Base-by-base conservation (phyloP, 805 yeast genomes). In the Metschnikowia sp. region DNA sequence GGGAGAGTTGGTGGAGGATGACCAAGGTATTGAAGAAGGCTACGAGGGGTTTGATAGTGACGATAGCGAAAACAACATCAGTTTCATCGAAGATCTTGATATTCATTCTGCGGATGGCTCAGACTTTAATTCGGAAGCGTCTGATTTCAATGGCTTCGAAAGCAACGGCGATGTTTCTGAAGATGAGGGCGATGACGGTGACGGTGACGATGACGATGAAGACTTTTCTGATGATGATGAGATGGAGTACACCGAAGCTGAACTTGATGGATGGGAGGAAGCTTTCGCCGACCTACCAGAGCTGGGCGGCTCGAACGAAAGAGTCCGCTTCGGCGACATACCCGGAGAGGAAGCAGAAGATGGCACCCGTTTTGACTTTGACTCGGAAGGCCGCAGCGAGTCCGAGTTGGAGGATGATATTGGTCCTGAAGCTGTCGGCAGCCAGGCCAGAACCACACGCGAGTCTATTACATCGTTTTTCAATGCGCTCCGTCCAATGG, bases 221-320 rank as follows among this genome's bases (percentile, higher is more conserved):
- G 72, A 68, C 45, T 69, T 63, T 30, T 64, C 69, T 46, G 68
- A 61, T 32, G 69, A 60, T 8, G 66, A 60, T 3, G 69, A 60
- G 13, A 66, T 57, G 18, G 64, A 57, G 26, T 67, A 65, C 44
- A 69, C 66, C 35, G 70, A 65, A 32, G 72, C 60, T 15, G 74
- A 68, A 39, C 57, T 70, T 12, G 74, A 69, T 47, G 70, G 68
- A 3, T 70, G 75, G 75, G 60, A 70, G 36, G 72, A 68, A 46
- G 72, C 65, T 32, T 65, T 72, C 47, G 69, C 63, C 30, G 70
- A 61, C 32, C 61, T 51, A 28, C 64, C 60, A 10, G 56, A 30
- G 10, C 38, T 36, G 45, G 43, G 35, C 3, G 48, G 42, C 29
- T 31, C 36, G 12, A 39, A 38, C 10, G 52, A 44, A 8, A 32